phyloP scores from a whole-genome alignment of 2,329 filamentous ascomycete species.

The Pestalotiopsis fici region DNA sequence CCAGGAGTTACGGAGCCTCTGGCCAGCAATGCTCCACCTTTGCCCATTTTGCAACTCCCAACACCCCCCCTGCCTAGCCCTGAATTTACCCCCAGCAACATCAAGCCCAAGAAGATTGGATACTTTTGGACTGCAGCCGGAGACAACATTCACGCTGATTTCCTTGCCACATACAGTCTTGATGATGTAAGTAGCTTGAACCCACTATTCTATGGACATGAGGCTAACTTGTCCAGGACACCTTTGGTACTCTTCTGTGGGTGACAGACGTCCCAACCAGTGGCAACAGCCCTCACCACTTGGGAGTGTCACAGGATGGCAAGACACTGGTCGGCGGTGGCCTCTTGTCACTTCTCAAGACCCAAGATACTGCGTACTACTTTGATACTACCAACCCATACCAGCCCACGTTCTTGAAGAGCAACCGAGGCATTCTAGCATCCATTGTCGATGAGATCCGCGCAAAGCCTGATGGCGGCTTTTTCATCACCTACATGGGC shows the following conservation, averaged over 20 bases:
- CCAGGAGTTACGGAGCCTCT: conserved; percentile 61
- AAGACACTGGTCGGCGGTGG: conserved; percentile 60
- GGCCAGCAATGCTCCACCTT: conserved; percentile 47
- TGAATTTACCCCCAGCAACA: conserved; percentile 51
- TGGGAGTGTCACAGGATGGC: conserved; percentile 54
- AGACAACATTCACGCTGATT: conserved; percentile 61
- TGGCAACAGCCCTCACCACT: conserved; percentile 62
- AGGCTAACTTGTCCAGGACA: conserved; percentile 40
- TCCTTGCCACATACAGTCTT: conserved; percentile 58
- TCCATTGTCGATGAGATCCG: conserved; percentile 65
- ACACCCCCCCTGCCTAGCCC: conserved; percentile 58
- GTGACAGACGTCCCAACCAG: conserved; percentile 59
- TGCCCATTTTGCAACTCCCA: conserved; percentile 60
- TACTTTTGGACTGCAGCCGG: conserved; percentile 66
- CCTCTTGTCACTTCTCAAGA: conserved; percentile 59
- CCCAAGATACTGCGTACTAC: conserved; percentile 63
- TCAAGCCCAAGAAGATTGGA: conserved; percentile 66
- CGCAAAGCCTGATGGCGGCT: conserved; percentile 63
- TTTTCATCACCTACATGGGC: conserved; percentile 65
- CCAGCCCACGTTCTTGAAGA: conserved; percentile 58
- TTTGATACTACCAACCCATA: conserved; percentile 62
- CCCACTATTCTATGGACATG: neutral
- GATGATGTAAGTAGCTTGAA: conserved; percentile 48
- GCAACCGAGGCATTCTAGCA: conserved; percentile 57
- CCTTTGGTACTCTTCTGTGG: conserved; percentile 60